Percentiles rank a stretch among this genome's conserved stretches.
phyloP scores from a whole-genome alignment of 176 grass and related monocot species.

The Hordeum marinum region DNA sequence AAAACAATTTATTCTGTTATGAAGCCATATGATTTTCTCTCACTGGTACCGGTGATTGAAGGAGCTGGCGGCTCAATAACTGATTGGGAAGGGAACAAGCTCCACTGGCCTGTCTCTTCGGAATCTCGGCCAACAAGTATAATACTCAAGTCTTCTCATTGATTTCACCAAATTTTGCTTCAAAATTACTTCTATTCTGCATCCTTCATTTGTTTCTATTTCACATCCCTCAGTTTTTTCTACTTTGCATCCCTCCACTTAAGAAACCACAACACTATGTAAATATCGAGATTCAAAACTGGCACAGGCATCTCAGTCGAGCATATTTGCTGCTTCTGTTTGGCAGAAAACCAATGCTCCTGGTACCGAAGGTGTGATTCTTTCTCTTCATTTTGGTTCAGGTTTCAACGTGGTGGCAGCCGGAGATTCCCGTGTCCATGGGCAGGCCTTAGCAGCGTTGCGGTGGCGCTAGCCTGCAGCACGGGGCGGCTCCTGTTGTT shows the following conservation, averaged over 20 bases:
- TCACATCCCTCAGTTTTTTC: background rate
- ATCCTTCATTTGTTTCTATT: no score
- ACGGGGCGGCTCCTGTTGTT: background rate
- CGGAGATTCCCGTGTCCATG: slow-evolving; percentile 63
- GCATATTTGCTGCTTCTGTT: background rate
- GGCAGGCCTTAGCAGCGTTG: slow-evolving; percentile 42
- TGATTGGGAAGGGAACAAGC: slow-evolving; percentile 69
- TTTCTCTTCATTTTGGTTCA: slow-evolving; percentile 13
- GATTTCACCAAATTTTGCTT: background rate
- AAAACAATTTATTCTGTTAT: background rate
- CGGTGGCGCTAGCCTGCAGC: slow-evolving; percentile 26
- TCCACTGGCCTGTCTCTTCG: slow-evolving; percentile 57
- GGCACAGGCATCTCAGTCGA: background rate
- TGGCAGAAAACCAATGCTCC: background rate
- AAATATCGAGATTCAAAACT: background rate
- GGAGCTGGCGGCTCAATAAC: slow-evolving; percentile 87
- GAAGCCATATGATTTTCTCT: slow-evolving; percentile 84
- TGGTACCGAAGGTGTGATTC: background rate
- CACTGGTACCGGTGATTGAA: slow-evolving; percentile 79
- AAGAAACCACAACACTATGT: background rate
- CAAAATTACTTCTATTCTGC: background rate
- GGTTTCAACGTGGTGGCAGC: slow-evolving; percentile 87
- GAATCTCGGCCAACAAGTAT: slow-evolving; percentile 66
- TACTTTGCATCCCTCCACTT: background rate
- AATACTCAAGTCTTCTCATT: background rate